Evolutionary conservation across 192 early-diverging fungal genomes (phyloP).

Genomic region (Spinellus fusiger): DNA sequence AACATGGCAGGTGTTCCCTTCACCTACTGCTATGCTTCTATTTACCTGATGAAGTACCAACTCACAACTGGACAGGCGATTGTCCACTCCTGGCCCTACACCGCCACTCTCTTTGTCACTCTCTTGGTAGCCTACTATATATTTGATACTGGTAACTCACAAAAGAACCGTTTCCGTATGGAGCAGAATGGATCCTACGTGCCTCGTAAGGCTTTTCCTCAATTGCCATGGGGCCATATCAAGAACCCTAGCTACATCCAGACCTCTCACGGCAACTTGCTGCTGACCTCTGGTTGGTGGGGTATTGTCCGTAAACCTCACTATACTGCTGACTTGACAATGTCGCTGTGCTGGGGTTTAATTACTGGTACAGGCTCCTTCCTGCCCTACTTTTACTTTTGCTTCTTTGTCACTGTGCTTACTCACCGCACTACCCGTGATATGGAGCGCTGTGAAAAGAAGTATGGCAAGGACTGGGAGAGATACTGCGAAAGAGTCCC

Average conservation of each 20-base stretch:
- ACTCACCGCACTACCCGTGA: constrained; percentile 80
- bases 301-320: constrained; percentile 64
- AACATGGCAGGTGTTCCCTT: constrained; percentile 48
- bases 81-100: constrained; percentile 28
- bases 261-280: constrained; percentile 54
- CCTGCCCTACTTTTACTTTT: constrained; percentile 86
- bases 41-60: constrained; percentile 37
- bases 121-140: constrained; percentile 36
- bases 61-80: constrained; percentile 30
- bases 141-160: constrained; percentile 48
- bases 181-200: constrained; percentile 37
- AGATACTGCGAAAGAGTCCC: constrained; percentile 70
- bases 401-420: constrained; percentile 79
- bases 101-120: constrained; percentile 25
- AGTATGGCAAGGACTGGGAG: constrained; percentile 89
- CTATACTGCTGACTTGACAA: constrained; percentile 84
- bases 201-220: constrained; percentile 37
- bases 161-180: constrained; percentile 48
- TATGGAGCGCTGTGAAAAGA: constrained; percentile 76
- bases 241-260: constrained; percentile 58
- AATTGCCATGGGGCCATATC: constrained; percentile 43
- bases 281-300: constrained; percentile 68
- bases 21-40: constrained; percentile 40
- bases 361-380: constrained; percentile 70
- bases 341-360: constrained; percentile 78